Evolutionary conservation across 352 stramenopile species (phyloP).

Genomic region (Globisporangium emineosum): DNA sequence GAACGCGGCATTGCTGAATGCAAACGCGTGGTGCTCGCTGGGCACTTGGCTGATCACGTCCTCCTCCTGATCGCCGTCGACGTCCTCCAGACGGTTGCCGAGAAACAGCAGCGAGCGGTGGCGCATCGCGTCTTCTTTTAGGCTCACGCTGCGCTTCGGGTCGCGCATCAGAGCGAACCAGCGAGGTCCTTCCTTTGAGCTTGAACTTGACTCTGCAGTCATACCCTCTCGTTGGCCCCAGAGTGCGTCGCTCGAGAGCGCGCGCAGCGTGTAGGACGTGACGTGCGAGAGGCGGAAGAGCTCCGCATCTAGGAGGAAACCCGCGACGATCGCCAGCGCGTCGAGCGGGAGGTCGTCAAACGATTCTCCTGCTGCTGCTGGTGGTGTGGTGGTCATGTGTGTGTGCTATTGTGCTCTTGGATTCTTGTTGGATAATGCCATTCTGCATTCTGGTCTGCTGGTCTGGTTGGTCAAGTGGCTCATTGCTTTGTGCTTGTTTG

Average conservation of each 20-base stretch:
- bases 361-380: not conserved
- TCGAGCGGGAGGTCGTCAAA: not conserved
- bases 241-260: constrained; percentile 15
- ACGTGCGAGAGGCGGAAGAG: constrained; percentile 3
- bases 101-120: constrained; percentile 1
- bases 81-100: not conserved
- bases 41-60: not conserved
- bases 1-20: constrained; percentile 1
- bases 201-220: not conserved
- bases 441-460: too few relatives aligned
- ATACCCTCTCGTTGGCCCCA: constrained; percentile 27
- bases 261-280: not conserved
- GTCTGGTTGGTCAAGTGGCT: too few relatives aligned
- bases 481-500: not conserved
- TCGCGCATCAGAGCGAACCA: not conserved
- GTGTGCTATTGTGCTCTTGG: not conserved
- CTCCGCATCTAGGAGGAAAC: not conserved
- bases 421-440: not conserved
- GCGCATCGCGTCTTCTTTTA: constrained; percentile 2
- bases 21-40: not conserved
- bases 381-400: not conserved
- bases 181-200: not conserved
- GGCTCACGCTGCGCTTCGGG: not conserved
- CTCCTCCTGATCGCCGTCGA: not conserved
- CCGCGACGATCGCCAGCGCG: not conserved